Base-by-base conservation (phyloP, 768 basidiomycete species). In the Pholiota microspora region DNA sequence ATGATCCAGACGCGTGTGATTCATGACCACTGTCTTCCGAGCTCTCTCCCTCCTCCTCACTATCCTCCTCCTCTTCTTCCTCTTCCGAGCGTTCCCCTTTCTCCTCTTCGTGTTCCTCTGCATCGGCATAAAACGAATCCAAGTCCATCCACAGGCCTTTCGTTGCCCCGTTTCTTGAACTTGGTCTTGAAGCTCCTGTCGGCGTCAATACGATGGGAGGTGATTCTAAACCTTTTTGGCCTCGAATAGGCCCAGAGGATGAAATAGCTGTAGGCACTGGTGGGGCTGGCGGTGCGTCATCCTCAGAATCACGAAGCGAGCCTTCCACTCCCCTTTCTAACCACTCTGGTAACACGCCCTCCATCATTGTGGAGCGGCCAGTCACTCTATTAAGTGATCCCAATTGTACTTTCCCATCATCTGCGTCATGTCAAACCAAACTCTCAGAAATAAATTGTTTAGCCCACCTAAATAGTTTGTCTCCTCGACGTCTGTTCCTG, bases 261-360 rank as follows among this genome's bases (percentile, higher is more conserved):
- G 75, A 76, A 40, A 81, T 70, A 1, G 78, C 76, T 29, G 71
- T 67, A 3, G 71, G 64, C 15, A 63, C 69, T 35, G 71, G 70
- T 16, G 68, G 64, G 7, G 64, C 65, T 18, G 71, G 67, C 28
- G 69, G 63, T 1, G 60, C 59, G 53, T 88, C 87, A 8, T 87
- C 85, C 44, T 79, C 81, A 16, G 73, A 75, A 56, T 93, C 88
- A 54, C 95, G 80, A 53, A 98, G 70, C 0, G 80, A 76, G 1
- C 89, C 72, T 59, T 94, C 91, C 3, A 91, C 91, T 0, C 93
- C 94, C 51, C 82, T 77, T 67, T 95, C 92, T 4, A 89, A 77
- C 95, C 95, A 97, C 62, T 92, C 92, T 0, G 92, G 91, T 0
- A 96, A 53, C 55, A 74, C 48, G 28, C 67, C 73, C 54, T 86